Evolutionary conservation across 805 yeast species (phyloP).

Genomic region (Lachancea sp.): DNA sequence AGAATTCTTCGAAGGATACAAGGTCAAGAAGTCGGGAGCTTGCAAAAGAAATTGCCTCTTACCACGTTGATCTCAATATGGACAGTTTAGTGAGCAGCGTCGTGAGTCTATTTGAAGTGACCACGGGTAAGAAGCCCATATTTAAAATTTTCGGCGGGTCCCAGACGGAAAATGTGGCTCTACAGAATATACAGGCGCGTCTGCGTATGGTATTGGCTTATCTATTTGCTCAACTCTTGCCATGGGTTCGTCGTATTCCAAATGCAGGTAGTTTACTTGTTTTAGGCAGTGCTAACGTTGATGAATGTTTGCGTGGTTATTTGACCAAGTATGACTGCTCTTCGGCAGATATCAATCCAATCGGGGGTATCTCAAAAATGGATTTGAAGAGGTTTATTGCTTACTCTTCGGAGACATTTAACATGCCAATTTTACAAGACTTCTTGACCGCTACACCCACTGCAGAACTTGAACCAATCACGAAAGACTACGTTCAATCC

Average conservation of each 20-base stretch:
- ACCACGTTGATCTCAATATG: conserved; percentile 89
- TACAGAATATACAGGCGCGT: conserved; percentile 96
- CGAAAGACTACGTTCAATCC: conserved; percentile 84
- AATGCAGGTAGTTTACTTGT: conserved; percentile 70
- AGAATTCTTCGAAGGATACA: conserved; percentile 85
- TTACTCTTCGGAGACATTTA: conserved; percentile 64
- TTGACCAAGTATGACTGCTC: conserved; percentile 96
- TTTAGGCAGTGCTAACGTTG: conserved; percentile 94
- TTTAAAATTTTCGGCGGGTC: conserved; percentile 93
- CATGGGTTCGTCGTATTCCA: conserved; percentile 80
- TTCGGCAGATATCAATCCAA: conserved; percentile 95
- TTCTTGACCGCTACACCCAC: conserved; percentile 93
- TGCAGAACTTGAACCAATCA: conserved; percentile 96
- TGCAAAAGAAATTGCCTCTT: conserved; percentile 72
- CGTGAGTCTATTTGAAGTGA: conserved; percentile 69
- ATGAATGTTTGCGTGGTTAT: conserved; percentile 92
- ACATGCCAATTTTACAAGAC: conserved; percentile 67
- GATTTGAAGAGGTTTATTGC: conserved; percentile 82
- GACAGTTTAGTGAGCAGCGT: conserved; percentile 75
- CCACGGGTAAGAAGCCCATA: conserved; percentile 84
- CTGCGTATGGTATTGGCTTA: conserved; percentile 91
- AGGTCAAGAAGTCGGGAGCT: conserved; percentile 73
- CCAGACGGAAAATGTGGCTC: conserved; percentile 82
- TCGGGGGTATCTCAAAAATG: conserved; percentile 96
- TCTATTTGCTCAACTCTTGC: conserved; percentile 86